These are phyloP conservation scores for Irpex sp. DNA, from an alignment of 1,284 basidiomycete species.

Conservation along the genomic window DNA sequence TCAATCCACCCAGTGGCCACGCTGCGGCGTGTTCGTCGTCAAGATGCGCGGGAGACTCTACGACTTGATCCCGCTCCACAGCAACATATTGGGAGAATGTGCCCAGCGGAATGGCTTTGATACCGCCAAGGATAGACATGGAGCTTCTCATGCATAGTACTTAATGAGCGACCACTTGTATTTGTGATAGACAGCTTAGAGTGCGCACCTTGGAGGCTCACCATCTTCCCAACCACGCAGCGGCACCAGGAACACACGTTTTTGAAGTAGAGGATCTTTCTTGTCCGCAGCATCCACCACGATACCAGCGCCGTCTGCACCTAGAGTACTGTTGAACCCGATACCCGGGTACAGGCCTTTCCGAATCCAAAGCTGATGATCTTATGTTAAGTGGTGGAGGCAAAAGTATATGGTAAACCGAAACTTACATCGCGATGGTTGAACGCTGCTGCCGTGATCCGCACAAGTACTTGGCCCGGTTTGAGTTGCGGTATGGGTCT, in stretches of 20 bases:
- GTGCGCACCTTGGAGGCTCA: conserved; percentile 48
- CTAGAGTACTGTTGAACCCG: conserved; percentile 55
- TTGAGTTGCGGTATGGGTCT: conserved; percentile 46
- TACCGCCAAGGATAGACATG: conserved; percentile 54
- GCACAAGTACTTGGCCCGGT: conserved; percentile 59
- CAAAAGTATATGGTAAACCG: not conserved
- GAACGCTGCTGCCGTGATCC: conserved; percentile 68
- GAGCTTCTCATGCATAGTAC: conserved; percentile 4
- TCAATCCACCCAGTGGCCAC: conserved; percentile 76
- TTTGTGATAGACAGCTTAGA: conserved; percentile 20
- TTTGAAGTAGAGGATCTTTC: conserved; percentile 52
- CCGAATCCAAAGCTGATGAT: conserved; percentile 66
- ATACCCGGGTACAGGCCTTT: conserved; percentile 71
- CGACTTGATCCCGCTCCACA: conserved; percentile 67
- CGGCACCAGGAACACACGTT: conserved; percentile 75
- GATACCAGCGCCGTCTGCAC: conserved; percentile 73
- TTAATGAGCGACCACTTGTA: not conserved
- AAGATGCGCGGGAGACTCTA: conserved; percentile 67
- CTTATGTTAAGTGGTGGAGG: no score
- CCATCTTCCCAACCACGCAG: conserved; percentile 73
- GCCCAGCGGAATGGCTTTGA: conserved; percentile 49
- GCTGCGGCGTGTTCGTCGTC: conserved; percentile 69
- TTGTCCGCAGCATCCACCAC: conserved; percentile 55
- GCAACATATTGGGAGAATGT: conserved; percentile 79
- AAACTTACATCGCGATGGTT: conserved; percentile 73